These are phyloP conservation scores for Colletotrichum plurivorum DNA, from an alignment of 2,329 filamentous ascomycete genomes.

Conservation along the genomic window DNA sequence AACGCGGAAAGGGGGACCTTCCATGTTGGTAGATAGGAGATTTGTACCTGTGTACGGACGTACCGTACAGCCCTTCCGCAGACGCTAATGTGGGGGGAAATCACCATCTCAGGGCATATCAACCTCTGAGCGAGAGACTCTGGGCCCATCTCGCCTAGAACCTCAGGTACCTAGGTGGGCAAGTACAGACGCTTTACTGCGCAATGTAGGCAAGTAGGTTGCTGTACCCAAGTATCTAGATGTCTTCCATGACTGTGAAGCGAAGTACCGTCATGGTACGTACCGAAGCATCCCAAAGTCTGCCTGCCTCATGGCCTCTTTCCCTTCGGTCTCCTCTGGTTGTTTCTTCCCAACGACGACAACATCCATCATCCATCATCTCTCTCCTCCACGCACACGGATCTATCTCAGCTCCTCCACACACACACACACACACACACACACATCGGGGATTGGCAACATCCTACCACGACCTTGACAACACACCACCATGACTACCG, in stretches of 20 bases:
- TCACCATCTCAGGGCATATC: not conserved
- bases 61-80: not conserved
- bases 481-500: conserved; percentile 20
- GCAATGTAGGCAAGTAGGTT: too few relatives aligned
- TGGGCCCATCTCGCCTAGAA: too few relatives aligned
- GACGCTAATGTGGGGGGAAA: not conserved
- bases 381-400: conserved; percentile 1
- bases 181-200: not conserved
- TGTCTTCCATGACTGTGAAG: not conserved
- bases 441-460: conserved; percentile 6
- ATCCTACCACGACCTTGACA: not conserved
- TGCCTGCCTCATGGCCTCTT: not conserved
- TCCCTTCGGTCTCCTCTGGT: not conserved
- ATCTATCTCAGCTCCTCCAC: not conserved
- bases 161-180: too few relatives aligned
- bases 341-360: conserved; percentile 14
- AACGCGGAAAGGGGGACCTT: too few relatives aligned
- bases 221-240: not conserved
- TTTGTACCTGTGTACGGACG: too few relatives aligned
- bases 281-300: not conserved
- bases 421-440: conserved; percentile 5
- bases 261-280: not conserved
- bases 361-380: not conserved
- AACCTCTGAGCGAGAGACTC: not conserved
- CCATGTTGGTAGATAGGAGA: too few relatives aligned